phyloP scores from a whole-genome alignment of 2,329 filamentous ascomycete species.

The Pseudogymnoascus sp. region DNA sequence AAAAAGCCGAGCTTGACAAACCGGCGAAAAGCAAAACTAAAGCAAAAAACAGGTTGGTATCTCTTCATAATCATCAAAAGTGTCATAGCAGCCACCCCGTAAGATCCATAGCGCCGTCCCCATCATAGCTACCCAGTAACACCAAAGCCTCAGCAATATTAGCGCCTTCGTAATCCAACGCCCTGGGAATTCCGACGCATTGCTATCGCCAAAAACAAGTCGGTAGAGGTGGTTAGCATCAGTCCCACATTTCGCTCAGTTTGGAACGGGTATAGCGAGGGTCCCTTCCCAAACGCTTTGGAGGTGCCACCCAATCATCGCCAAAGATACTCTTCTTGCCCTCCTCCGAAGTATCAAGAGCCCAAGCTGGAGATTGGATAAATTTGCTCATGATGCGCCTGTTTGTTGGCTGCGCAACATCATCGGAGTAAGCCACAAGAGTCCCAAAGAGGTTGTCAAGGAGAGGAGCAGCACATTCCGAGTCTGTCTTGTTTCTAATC shows the following conservation, averaged over 20 bases:
- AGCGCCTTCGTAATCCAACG: not conserved
- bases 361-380: conserved; percentile 16
- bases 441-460: conserved; percentile 23
- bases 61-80: conserved; percentile 2
- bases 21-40: not conserved
- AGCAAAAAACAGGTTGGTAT: not conserved
- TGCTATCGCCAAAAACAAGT: not conserved
- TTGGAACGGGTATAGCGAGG: conserved; percentile 16
- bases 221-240: not conserved
- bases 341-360: conserved; percentile 22
- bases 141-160: not conserved
- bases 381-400: conserved; percentile 19
- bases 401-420: conserved; percentile 14
- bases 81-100: not conserved
- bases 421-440: conserved; percentile 22
- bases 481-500: conserved; percentile 20
- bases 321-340: conserved; percentile 26
- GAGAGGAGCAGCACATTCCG: conserved; percentile 21
- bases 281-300: conserved; percentile 3
- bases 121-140: not conserved
- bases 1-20: not conserved
- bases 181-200: not conserved
- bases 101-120: not conserved
- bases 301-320: conserved; percentile 19
- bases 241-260: conserved; percentile 17